Conservation (phyloP, 306 rosid species). For the Quercus parvula region DNA sequence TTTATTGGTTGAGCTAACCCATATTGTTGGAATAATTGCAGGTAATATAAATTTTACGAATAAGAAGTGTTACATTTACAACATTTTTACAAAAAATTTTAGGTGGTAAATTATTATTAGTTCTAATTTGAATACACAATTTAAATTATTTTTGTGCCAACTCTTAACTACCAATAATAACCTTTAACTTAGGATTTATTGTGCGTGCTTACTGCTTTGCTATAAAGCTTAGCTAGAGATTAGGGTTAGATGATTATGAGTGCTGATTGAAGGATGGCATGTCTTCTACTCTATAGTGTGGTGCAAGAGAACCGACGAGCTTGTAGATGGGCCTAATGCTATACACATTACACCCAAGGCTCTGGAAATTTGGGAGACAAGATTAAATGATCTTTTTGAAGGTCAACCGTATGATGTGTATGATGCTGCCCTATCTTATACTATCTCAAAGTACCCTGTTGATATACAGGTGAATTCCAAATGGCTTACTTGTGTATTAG, state of each 20-base stretch:
- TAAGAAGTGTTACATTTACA: too few species aligned
- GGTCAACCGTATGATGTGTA: conserved; percentile 89
- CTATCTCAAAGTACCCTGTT: conserved; percentile 71
- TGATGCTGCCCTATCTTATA: conserved; percentile 90
- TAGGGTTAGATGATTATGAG: not conserved
- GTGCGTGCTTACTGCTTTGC: too few species aligned
- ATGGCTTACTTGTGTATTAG: too few species aligned
- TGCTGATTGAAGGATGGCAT: not conserved
- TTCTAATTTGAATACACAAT: too few species aligned
- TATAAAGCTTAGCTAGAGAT: too few species aligned
- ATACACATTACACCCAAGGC: conserved; percentile 85
- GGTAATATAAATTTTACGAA: fast-evolving
- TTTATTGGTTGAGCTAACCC: too few species aligned
- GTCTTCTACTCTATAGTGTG: conserved; percentile 53
- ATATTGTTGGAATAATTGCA: too few species aligned
- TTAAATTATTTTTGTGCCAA: too few species aligned
- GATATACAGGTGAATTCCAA: conserved; percentile 66
- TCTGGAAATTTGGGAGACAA: conserved; percentile 79
- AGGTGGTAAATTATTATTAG: too few species aligned
- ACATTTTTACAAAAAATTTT: too few species aligned
- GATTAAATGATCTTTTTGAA: conserved; percentile 65
- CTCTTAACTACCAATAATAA: too few species aligned
- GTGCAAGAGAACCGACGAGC: conserved; percentile 95
- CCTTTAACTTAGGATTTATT: too few species aligned
- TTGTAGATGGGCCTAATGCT: conserved; percentile 96